Conservation (phyloP, 2,329 filamentous ascomycete species). For the Aspergillus hortae region DNA sequence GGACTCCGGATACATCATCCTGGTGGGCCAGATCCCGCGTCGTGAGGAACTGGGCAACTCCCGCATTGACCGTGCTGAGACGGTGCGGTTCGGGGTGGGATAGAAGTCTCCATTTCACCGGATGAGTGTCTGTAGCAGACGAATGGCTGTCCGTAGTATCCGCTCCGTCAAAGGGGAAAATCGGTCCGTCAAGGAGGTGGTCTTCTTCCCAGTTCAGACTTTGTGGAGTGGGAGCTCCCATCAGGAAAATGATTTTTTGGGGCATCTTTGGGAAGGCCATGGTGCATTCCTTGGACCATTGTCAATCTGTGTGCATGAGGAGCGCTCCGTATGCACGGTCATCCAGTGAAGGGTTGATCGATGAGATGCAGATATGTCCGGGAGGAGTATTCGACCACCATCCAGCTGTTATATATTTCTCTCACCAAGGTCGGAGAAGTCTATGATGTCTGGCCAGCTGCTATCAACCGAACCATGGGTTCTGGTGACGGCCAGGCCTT, state of each 20-base stretch:
- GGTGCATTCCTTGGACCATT: background rate
- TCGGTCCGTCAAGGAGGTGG: constrained; percentile 49
- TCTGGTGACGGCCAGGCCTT: background rate
- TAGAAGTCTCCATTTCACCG: constrained; percentile 30
- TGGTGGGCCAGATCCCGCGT: constrained; percentile 25
- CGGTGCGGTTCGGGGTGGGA: constrained; percentile 11
- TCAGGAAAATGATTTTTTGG: constrained; percentile 46
- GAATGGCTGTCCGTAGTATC: constrained; percentile 7
- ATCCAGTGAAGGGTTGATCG: too few species aligned
- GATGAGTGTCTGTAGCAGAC: constrained; percentile 7
- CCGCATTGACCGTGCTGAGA: background rate
- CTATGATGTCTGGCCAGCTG: constrained; percentile 1
- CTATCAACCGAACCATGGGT: constrained; percentile 1
- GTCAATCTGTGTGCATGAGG: background rate
- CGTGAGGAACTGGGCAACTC: constrained; percentile 27
- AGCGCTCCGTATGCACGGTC: too few species aligned
- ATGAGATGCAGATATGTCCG: too few species aligned
- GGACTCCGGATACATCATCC: background rate
- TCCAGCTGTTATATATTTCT: background rate
- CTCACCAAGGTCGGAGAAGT: background rate
- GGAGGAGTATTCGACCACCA: background rate
- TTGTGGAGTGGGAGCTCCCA: constrained; percentile 58
- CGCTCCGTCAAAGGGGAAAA: constrained; percentile 28
- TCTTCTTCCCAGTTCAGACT: constrained; percentile 54
- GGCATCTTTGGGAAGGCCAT: constrained; percentile 21